Evolutionary conservation across 495 filamentous ascomycete genomes (phyloP).

Genomic region (Venustampulla echinocandica): DNA sequence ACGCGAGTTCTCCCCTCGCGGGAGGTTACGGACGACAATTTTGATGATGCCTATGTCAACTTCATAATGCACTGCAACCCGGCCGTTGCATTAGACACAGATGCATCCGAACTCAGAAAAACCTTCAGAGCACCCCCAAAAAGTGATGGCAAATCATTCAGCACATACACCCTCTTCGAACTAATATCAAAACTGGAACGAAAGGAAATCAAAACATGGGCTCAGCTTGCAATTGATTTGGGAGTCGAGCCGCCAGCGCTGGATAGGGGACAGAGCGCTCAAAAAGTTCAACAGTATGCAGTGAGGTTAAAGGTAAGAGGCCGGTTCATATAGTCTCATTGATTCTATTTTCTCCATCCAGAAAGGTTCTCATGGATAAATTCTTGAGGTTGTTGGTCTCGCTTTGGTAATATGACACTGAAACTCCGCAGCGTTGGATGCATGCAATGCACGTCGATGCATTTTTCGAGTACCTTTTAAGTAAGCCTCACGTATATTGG

Average conservation of each 20-base stretch:
- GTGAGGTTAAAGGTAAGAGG: constrained; percentile 75
- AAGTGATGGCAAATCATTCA: constrained; percentile 89
- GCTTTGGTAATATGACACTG: constrained; percentile 6
- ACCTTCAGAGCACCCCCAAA: constrained; percentile 79
- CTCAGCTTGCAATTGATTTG: constrained; percentile 76
- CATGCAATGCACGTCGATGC: constrained; percentile 95
- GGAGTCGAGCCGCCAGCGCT: constrained; percentile 82
- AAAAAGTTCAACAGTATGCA: constrained; percentile 97
- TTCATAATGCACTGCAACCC: constrained; percentile 94
- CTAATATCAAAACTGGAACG: constrained; percentile 73
- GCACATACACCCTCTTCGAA: constrained; percentile 69
- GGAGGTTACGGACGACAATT: constrained; percentile 59
- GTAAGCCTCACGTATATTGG: constrained; percentile 75
- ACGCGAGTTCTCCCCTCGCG: constrained; percentile 51
- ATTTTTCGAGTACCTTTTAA: constrained; percentile 86
- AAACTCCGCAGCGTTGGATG: constrained; percentile 74
- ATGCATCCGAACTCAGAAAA: constrained; percentile 65
- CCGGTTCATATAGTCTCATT: too few relatives aligned
- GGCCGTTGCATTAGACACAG: constrained; percentile 58
- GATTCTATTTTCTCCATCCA: too few relatives aligned
- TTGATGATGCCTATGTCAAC: constrained; percentile 79
- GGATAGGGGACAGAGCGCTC: constrained; percentile 83
- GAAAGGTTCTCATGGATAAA: too few relatives aligned
- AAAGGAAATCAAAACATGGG: constrained; percentile 96
- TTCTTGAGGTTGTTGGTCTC: too few relatives aligned